These are phyloP conservation scores for Leptodontidium sp. DNA, from an alignment of 2,329 filamentous ascomycete genomes.

Conservation along the genomic window DNA sequence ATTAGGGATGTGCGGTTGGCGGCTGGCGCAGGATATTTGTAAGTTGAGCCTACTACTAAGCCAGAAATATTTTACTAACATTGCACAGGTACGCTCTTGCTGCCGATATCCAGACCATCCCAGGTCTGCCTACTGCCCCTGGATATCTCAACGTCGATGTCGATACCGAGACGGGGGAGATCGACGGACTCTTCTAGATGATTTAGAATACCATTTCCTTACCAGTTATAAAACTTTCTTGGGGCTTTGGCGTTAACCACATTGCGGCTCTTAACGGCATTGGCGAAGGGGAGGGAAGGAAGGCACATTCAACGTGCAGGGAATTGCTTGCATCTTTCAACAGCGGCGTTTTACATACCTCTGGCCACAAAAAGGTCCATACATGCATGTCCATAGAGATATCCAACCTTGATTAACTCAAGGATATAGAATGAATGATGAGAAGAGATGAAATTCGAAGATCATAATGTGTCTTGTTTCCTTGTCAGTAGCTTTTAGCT, in stretches of 20 bases:
- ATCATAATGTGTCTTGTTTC: too few species aligned
- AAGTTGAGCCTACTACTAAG: constrained; percentile 50
- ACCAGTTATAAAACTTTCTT: constrained; percentile 17
- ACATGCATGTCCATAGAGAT: constrained; percentile 27
- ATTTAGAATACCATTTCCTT: neutral
- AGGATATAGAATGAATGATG: constrained; percentile 18
- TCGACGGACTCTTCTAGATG: constrained; percentile 84
- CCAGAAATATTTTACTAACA: constrained; percentile 47
- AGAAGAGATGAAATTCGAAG: neutral
- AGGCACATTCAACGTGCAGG: constrained; percentile 39
- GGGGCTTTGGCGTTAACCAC: constrained; percentile 17
- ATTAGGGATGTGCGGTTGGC: constrained; percentile 95
- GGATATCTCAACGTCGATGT: constrained; percentile 95
- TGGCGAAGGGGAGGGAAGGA: constrained; percentile 24
- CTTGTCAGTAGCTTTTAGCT: too few species aligned
- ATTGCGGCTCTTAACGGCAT: constrained; percentile 38
- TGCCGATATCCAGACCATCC: constrained; percentile 98
- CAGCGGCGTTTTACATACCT: constrained; percentile 40
- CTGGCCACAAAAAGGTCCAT: constrained; percentile 26
- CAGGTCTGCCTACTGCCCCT: constrained; percentile 91
- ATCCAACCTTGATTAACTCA: constrained; percentile 38
- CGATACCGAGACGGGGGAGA: constrained; percentile 82
- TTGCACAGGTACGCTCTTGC: constrained; percentile 80
- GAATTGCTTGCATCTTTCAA: constrained; percentile 41
- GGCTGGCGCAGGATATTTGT: constrained; percentile 91